phyloP scores from a whole-genome alignment of 208 protist species.

The Acanthamoeba quina region DNA sequence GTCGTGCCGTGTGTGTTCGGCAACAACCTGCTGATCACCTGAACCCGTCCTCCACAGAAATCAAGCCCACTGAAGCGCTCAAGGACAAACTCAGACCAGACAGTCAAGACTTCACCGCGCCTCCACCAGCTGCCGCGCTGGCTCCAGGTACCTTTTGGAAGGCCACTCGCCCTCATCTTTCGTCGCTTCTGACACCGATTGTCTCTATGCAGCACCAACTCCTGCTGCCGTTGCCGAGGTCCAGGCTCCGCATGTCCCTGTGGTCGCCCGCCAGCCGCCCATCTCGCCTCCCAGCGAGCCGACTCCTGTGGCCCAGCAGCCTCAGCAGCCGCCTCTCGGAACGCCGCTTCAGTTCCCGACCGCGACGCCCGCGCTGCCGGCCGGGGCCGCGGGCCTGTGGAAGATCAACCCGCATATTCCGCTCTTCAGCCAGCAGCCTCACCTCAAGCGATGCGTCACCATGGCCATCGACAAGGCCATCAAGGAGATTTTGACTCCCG shows the following conservation, averaged over 20 bases:
- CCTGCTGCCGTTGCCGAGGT: not conserved
- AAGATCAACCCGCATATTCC: constrained; percentile 71
- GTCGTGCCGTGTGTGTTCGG: not conserved
- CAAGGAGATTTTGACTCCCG: constrained; percentile 88
- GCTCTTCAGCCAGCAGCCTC: constrained; percentile 71
- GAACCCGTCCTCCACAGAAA: not conserved
- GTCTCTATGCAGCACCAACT: not conserved
- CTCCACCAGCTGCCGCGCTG: constrained; percentile 2
- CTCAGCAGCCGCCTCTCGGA: not conserved
- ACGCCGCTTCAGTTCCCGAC: constrained; percentile 8
- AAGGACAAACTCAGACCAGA: constrained; percentile 11
- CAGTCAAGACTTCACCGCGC: constrained; percentile 70
- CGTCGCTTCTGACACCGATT: not conserved
- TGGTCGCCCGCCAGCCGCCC: not conserved
- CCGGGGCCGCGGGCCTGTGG: constrained; percentile 5
- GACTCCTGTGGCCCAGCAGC: not conserved
- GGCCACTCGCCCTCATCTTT: not conserved
- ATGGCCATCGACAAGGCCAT: constrained; percentile 76
- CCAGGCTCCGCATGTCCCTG: not conserved
- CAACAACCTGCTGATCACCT: not conserved
- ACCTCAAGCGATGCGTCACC: constrained; percentile 63
- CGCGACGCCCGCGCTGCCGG: not conserved
- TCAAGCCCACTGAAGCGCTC: constrained; percentile 65
- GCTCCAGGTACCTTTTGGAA: not conserved
- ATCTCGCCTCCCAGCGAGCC: not conserved